These are phyloP conservation scores for Chimonanthus salicifolius DNA, from an alignment of 164 flowering plant species.

Conservation along the genomic window DNA sequence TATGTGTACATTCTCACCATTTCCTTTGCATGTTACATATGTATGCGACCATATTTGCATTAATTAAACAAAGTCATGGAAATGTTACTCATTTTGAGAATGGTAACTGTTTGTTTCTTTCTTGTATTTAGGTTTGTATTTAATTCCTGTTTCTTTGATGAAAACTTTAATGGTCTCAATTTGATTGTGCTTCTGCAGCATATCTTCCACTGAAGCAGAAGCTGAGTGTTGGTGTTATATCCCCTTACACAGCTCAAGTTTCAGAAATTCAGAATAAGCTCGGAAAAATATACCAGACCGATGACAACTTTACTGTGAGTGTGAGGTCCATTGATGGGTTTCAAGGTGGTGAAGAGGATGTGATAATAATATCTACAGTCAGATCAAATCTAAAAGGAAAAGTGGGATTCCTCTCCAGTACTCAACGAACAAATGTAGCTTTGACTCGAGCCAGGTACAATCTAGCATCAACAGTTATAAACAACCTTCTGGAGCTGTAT, in stretches of 20 bases:
- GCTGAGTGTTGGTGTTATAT: constrained; percentile 60
- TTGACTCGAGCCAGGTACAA: constrained; percentile 48
- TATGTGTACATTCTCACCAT: too few relatives aligned
- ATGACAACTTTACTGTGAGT: constrained; percentile 29
- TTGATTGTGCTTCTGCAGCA: constrained; percentile 13
- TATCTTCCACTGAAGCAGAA: constrained; percentile 10
- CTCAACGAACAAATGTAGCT: constrained; percentile 29
- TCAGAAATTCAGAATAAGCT: constrained; percentile 32
- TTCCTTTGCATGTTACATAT: too few relatives aligned
- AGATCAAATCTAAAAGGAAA: constrained; percentile 38
- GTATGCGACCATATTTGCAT: too few relatives aligned
- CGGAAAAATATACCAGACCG: constrained; percentile 23
- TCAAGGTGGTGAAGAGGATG: constrained; percentile 61
- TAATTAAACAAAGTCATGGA: too few relatives aligned
- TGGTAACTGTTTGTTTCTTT: not conserved
- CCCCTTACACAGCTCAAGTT: constrained; percentile 64
- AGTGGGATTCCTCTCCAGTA: constrained; percentile 42
- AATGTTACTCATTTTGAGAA: not conserved
- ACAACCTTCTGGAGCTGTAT: too few relatives aligned
- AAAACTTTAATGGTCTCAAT: too few relatives aligned
- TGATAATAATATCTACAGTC: constrained; percentile 54
- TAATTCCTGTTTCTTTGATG: too few relatives aligned
- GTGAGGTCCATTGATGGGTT: constrained; percentile 55
- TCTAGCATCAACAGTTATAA: not conserved
- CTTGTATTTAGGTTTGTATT: too few relatives aligned